Conservation (phyloP, 2,329 filamentous ascomycete genomes). For the Cordyceps cicadae region DNA sequence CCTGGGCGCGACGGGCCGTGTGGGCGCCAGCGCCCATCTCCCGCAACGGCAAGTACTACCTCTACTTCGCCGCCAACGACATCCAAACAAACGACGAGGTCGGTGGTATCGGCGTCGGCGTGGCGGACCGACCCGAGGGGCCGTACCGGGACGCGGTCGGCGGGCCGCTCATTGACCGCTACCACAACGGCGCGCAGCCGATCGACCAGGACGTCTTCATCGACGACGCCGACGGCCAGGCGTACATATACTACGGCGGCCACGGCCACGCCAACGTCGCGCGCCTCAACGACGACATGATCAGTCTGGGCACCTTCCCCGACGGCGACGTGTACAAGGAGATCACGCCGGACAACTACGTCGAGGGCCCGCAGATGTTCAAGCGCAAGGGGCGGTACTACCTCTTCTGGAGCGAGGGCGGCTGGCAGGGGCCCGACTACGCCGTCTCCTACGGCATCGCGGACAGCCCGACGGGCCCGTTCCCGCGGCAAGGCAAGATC, state of each 20-base stretch:
- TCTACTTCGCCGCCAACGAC: constrained; percentile 44
- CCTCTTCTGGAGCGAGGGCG: constrained; percentile 39
- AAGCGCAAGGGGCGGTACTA: constrained; percentile 37
- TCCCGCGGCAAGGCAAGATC: constrained; percentile 31
- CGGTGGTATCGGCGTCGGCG: constrained; percentile 29
- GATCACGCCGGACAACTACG: constrained; percentile 35
- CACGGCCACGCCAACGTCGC: constrained; percentile 33
- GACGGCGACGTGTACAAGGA: constrained; percentile 32
- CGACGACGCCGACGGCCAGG: constrained; percentile 32
- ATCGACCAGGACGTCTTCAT: constrained; percentile 34
- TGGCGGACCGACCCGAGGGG: constrained; percentile 26
- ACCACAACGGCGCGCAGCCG: constrained; percentile 38
- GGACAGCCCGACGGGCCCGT: constrained; percentile 30
- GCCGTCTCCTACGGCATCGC: constrained; percentile 37
- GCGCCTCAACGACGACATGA: constrained; percentile 32
- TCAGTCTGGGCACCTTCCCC: constrained; percentile 32
- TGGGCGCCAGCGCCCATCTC: constrained; percentile 40
- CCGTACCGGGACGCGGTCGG: constrained; percentile 28
- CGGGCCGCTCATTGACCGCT: constrained; percentile 26
- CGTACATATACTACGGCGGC: constrained; percentile 34
- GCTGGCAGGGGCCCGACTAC: constrained; percentile 40
- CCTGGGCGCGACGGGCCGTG: constrained; percentile 37
- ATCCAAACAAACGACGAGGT: constrained; percentile 30
- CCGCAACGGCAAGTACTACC: constrained; percentile 37
- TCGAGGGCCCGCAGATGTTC: constrained; percentile 33